Evolutionary conservation across 2,329 filamentous ascomycete species (phyloP).

Genomic region (Calonectria montana): DNA sequence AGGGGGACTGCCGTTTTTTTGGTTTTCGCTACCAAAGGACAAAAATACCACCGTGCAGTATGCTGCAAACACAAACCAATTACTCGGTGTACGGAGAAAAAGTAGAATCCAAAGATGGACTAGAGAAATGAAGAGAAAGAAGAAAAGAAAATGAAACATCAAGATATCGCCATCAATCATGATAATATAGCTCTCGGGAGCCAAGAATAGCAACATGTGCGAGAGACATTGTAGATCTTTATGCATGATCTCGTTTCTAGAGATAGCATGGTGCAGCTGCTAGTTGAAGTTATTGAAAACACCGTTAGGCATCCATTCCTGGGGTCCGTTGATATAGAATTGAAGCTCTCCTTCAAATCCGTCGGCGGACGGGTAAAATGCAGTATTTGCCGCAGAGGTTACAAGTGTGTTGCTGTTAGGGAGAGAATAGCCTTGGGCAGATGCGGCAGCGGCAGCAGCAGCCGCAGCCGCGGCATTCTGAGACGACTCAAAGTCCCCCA

Average conservation of each 20-base stretch:
- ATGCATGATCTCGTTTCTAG: not conserved
- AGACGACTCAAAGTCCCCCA: conserved; percentile 54
- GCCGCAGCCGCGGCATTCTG: conserved; percentile 23
- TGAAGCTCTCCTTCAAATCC: conserved; percentile 60
- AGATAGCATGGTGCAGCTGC: not conserved
- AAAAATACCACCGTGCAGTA: conserved; percentile 8
- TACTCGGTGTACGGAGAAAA: not conserved
- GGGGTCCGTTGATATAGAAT: conserved; percentile 54
- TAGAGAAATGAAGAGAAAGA: not conserved
- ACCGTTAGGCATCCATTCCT: conserved; percentile 36
- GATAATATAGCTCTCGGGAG: not conserved
- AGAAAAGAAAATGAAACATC: not conserved
- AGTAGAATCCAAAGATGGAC: not conserved
- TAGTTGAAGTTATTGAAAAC: conserved; percentile 37
- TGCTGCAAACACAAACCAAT: not conserved
- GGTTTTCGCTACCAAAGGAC: not conserved
- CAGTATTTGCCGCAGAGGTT: not conserved
- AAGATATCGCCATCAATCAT: not conserved
- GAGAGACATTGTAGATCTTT: not conserved
- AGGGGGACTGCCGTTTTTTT: not conserved
- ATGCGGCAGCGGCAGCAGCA: conserved; percentile 7
- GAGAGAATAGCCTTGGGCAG: conserved; percentile 28
- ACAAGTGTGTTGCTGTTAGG: conserved; percentile 22
- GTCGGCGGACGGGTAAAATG: conserved; percentile 50
- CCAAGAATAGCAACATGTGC: not conserved